Base-by-base conservation (phyloP, 2,329 filamentous ascomycete species). In the Ophiostoma sp. region DNA sequence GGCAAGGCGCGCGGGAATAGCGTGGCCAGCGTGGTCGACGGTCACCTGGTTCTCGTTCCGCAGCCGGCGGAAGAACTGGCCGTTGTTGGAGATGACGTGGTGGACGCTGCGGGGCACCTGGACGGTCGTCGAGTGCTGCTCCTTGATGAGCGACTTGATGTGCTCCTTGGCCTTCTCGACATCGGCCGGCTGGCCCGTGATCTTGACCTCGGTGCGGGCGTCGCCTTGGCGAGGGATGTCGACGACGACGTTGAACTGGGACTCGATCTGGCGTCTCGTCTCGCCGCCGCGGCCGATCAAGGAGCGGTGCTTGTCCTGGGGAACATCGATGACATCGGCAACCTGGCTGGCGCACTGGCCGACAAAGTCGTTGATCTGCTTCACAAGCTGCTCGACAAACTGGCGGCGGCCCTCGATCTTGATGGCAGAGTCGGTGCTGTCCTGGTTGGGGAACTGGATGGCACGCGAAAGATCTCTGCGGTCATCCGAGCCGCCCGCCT, bases 241-340 rank as follows among this genome's bases (percentile, higher is more conserved):
- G 71, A 99, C 87, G 7, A 89, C 88, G 67, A 99, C 89, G 68
- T 87, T 88, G 81, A 97, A 96, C 76, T 93, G 87, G 49, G 89
- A 84, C 81, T 99, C 95, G 40, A 99, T 84, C 72, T 89, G 86
- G 72, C 91, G 90, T 77, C 96, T 91, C 65, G 87, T 88, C 73
- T 97, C 93, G 72, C 96, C 95, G 71, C 92, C 93, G 68, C 93
- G 92, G 58, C 95, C 95, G 75, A 99, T 98, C 38, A 99, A 84
- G 8, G 91, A 84, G 67, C 93, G 86, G 78, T 99, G 96, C 82
- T 97, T 96, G 74, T 95, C 90, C 12, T 89, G 88, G 16, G 93
- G 91, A 47, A 99, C 88, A 45, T 97, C 93, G 40, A 97, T 76
- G 16, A 84, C 83, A 74, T 92, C 89, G 0, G 88, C 90, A 55